A percentile compares a stretch with the other conserved stretches of the same genome.
Conservation (phyloP, 306 rosid genomes). For the Quercus bicolor region DNA sequence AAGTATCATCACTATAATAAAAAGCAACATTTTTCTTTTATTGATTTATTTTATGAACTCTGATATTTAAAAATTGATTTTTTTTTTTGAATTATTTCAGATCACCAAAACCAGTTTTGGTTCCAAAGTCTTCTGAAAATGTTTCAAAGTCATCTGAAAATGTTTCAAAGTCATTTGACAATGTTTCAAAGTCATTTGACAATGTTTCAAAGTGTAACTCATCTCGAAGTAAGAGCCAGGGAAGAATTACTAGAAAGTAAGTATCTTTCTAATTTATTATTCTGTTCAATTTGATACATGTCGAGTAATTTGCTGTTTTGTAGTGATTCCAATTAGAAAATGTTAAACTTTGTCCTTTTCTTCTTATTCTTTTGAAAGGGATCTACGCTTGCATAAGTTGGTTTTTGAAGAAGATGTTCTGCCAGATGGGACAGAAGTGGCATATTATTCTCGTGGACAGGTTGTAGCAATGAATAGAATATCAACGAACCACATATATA, state of each 20-base stretch:
- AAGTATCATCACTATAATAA: background rate
- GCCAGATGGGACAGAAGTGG: conserved; percentile 82
- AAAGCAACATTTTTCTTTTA: background rate
- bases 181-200: conserved; percentile 29
- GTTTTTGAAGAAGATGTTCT: conserved; percentile 79
- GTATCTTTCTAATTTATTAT: conserved; percentile 18
- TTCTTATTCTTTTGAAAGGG: conserved; percentile 45
- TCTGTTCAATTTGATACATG: background rate
- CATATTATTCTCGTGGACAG: conserved; percentile 76
- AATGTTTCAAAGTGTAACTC: conserved; percentile 47
- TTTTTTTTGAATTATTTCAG: conserved; percentile 28
- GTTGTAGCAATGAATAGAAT: conserved; percentile 31
- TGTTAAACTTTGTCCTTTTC: background rate
- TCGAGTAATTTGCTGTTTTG: background rate
- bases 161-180: too few species aligned
- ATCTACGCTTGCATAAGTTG: conserved; percentile 76
- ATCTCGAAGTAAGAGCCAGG: conserved; percentile 64
- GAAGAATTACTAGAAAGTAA: conserved; percentile 83
- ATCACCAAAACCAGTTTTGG: conserved; percentile 36
- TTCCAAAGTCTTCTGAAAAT: conserved; percentile 23
- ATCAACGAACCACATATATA: background rate
- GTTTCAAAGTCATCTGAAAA: conserved; percentile 27
- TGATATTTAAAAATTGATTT: background rate
- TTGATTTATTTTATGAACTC: background rate
- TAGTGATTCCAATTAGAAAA: background rate